These are phyloP conservation scores for Diaporthe capsici DNA, from an alignment of 2,329 filamentous ascomycete genomes.

Conservation along the genomic window DNA sequence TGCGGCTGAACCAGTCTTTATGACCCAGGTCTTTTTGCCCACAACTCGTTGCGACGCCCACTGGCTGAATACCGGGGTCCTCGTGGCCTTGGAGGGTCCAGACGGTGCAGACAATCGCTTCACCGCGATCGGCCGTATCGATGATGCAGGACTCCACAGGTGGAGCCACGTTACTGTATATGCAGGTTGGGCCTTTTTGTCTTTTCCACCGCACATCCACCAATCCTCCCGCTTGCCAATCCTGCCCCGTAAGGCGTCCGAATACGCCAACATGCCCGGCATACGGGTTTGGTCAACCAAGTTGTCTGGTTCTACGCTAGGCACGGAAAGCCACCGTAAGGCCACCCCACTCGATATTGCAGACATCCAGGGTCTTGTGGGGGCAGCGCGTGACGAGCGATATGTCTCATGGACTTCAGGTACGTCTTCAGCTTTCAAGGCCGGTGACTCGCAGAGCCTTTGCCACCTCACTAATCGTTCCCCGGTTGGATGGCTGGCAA, in stretches of 20 bases:
- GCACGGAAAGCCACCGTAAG: constrained; percentile 10
- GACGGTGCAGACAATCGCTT: neutral
- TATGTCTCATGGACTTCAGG: constrained; percentile 9
- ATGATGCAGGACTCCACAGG: constrained; percentile 13
- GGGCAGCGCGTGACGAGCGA: neutral
- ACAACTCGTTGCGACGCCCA: neutral
- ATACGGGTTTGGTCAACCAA: constrained; percentile 1
- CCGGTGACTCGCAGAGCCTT: constrained; percentile 5
- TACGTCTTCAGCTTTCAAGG: neutral
- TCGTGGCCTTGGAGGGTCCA: neutral
- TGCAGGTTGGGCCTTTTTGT: constrained; percentile 28
- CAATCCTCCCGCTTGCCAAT: neutral
- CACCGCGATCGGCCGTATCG: constrained; percentile 22
- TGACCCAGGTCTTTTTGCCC: neutral
- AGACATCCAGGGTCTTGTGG: constrained; percentile 15
- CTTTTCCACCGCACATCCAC: constrained; percentile 4
- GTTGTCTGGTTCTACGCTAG: neutral
- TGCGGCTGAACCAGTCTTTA: neutral
- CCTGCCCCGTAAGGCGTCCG: constrained; percentile 15
- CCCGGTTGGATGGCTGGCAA: neutral
- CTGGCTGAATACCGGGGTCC: neutral
- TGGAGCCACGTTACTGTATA: constrained; percentile 5
- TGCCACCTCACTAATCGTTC: neutral
- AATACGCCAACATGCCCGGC: constrained; percentile 11
- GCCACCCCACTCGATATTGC: neutral